Base-by-base conservation (phyloP, 2,329 filamentous ascomycete species). In the Ceratocystis smalleyi region DNA sequence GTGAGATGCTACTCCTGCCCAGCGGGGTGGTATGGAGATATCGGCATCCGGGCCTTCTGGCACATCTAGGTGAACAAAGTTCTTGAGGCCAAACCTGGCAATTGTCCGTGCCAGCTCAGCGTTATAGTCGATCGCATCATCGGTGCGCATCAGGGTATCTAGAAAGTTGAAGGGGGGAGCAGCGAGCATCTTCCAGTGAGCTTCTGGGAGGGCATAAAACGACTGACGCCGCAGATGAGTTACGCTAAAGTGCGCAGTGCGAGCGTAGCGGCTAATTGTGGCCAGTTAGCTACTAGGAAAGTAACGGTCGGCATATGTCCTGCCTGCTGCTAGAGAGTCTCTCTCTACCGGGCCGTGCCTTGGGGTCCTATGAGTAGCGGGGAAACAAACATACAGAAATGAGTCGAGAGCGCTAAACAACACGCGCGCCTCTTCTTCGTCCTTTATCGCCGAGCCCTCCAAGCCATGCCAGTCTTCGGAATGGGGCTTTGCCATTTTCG, bases 181-280 rank as follows among this genome's bases (percentile, higher is more conserved):
- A 0, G 90, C 85, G 0, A 99, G 82, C 71, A 95, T 81, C 70
- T 88, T 82, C 85, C 90, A 94, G 73, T 99, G 91, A 1, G 81
- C 78, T 66, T 86, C 84, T 1, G 92, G 90, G 5, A 99, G 80
- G 7, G 91, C 88, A 73, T 97, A 99, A 75, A 99, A 96, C 15
- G 90, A 87, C 74, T 94, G 91, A 32, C 95, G 85, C 24, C 94
- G 86, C 19, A 91, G 81, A 74, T 97, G 92, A 3, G 92, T 97
- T 68, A 88, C 86, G 74, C 95, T 95, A 76, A 88, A 88, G 73
- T 97, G 92, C 4, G 91, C 88, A 27, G 85, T 83, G 70, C 86
- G 87, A 68, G 88, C 86, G 73, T 96, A 96, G 75, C 91, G 88
- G 64, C 90, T 95, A 59, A 49, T 24, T 32, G 68, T 17, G 24